Base-by-base conservation (phyloP, 495 filamentous ascomycete species). In the Jackrogersella minutella region DNA sequence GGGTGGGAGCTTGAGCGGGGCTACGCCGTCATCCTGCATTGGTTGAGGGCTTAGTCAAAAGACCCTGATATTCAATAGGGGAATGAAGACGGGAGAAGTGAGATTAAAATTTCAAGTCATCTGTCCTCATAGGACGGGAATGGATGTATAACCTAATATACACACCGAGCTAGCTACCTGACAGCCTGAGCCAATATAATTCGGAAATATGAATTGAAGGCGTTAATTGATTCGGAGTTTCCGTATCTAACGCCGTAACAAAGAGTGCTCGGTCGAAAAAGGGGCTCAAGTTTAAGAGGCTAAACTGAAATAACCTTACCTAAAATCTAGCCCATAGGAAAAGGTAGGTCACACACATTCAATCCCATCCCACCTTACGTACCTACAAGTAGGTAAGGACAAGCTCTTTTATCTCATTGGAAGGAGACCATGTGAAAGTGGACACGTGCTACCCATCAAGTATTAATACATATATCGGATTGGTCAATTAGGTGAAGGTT, bases 21-120 rank as follows among this genome's bases (percentile, higher is more conserved):
- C 58, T n/a, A 52, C 36, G 51, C 58, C 36, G 59, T 63, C 59
- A 63, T 63, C 30, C 31, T 58, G 55, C 64, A 67, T 49, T 36
- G n/a, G 7, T 28, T 24, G 17, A 13, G n/a, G 22, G 36, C 53
- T 47, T 63, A 63, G 41, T 41, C 26, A 55, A 53, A 41, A 40
- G 59, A 59, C 66, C 54, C 58, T 57, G 36, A 57, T 14, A 43
- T 34, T 63, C 30, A 44, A 62, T 54, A 50, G 36, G 17, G 34
- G 41, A 51, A 64, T 59, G 13, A 47, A 62, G 46, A 54, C n/a
- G 34, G 26, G 40, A 34, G 50, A 54, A 49, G 13, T 37, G 2
- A 40, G 26, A 30, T 30, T 30, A 30, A n/a, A n/a, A n/a, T n/a
- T n/a, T n/a, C n/a, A n/a, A n/a, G n/a, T n/a, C n/a, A n/a, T n/a